phyloP scores from a whole-genome alignment of 2,329 filamentous ascomycete genomes.

The Neurospora sp. region DNA sequence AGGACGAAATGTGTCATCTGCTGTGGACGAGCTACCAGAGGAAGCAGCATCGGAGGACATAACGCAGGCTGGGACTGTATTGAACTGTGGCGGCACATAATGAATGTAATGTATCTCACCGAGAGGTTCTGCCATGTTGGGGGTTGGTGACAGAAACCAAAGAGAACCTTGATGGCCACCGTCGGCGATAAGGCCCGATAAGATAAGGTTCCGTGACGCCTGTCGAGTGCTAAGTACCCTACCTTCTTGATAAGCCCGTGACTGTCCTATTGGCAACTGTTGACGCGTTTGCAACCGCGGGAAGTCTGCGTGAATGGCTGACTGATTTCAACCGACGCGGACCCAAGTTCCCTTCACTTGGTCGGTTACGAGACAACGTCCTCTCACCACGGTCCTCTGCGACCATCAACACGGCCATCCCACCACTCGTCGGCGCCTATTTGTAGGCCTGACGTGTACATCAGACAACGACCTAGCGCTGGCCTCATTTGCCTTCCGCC shows the following conservation, averaged over 20 bases:
- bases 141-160: neutral
- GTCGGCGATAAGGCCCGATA: neutral
- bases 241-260: neutral
- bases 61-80: neutral
- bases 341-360: neutral
- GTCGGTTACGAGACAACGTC: neutral
- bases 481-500: neutral
- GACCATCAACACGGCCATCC: neutral
- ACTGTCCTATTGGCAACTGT: neutral
- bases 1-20: neutral
- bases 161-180: neutral
- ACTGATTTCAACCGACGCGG: too few species aligned
- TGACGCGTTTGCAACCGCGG: neutral
- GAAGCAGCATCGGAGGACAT: neutral
- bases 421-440: too few species aligned
- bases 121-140: neutral
- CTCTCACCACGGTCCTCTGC: neutral
- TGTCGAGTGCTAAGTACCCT: too few species aligned
- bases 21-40: neutral
- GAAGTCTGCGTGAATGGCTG: neutral
- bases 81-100: neutral
- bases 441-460: neutral
- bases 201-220: neutral
- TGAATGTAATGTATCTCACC: too few species aligned
- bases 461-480: neutral